Conservation (phyloP, 2,329 filamentous ascomycete species). For the Neurospora crassa region DNA sequence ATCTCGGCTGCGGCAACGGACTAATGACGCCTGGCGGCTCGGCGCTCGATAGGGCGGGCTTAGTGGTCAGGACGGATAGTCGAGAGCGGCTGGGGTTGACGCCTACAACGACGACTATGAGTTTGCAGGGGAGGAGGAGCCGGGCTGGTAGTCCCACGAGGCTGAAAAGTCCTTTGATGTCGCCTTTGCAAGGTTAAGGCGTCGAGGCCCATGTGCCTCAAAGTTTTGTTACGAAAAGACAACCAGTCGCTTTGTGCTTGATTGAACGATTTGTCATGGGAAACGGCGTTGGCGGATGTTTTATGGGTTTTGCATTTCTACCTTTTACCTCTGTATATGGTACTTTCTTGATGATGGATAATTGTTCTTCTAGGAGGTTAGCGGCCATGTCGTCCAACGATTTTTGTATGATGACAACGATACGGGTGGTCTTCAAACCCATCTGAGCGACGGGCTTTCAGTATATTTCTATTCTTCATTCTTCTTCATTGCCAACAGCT, state of each 20-base stretch:
- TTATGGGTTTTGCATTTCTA: neutral
- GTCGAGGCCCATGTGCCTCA: constrained; percentile 5
- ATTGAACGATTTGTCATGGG: neutral
- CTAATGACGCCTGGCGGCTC: constrained; percentile 21
- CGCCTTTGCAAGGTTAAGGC: constrained; percentile 32
- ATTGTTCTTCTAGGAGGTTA: neutral
- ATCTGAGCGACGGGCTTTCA: neutral
- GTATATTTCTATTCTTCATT: neutral
- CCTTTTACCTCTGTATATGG: neutral
- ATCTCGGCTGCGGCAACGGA: constrained; percentile 16
- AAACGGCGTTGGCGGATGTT: neutral
- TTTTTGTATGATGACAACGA: neutral
- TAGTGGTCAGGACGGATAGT: constrained; percentile 78
- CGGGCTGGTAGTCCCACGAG: constrained; percentile 48
- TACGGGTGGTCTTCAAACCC: neutral
- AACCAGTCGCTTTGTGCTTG: neutral
- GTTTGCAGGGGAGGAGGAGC: constrained; percentile 44
- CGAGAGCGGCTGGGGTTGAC: constrained; percentile 59
- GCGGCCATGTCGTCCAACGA: neutral
- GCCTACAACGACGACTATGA: constrained; percentile 42
- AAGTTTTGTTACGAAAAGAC: neutral
- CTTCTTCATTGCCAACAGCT: neutral
- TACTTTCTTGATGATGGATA: neutral
- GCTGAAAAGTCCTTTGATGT: constrained; percentile 47
- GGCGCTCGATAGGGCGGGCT: constrained; percentile 56